These are phyloP conservation scores for Dictyostelium discoideum DNA, from an alignment of 78 protist genomes.

Conservation along the genomic window DNA sequence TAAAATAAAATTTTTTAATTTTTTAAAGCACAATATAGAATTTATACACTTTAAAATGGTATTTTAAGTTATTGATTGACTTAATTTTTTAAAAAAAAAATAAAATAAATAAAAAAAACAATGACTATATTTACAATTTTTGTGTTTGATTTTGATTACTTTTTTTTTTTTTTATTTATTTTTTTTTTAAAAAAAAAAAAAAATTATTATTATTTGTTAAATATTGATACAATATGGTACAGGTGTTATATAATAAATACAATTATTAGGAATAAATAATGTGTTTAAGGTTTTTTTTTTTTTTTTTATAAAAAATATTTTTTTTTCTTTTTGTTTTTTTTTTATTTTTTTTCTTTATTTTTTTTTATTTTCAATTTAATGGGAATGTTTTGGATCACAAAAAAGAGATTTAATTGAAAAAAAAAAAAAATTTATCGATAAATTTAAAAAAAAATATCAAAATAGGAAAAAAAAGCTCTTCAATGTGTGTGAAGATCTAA, in stretches of 20 bases:
- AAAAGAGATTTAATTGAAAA: background rate
- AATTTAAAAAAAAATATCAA: background rate
- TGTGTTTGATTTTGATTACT: background rate
- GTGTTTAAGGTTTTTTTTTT: background rate
- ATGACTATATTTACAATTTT: background rate
- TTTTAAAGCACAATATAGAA: no score
- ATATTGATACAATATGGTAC: background rate
- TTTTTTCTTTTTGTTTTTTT: no score
- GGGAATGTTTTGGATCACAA: background rate
- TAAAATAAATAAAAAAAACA: no score
- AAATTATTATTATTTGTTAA: background rate
- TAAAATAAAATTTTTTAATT: no score
- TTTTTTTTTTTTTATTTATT: background rate
- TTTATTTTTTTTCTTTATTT: background rate
- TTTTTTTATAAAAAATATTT: background rate
- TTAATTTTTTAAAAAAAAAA: no score
- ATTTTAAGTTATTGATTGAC: no score
- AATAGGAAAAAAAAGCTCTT: constrained; percentile 5
- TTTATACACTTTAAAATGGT: no score
- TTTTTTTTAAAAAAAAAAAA: background rate
- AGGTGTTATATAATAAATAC: background rate
- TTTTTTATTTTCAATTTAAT: background rate
- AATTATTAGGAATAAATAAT: background rate
- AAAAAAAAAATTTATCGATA: background rate
- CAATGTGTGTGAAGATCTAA: background rate